phyloP scores from a whole-genome alignment of 2,329 filamentous ascomycete genomes.

The Stromatinia cepivora region DNA sequence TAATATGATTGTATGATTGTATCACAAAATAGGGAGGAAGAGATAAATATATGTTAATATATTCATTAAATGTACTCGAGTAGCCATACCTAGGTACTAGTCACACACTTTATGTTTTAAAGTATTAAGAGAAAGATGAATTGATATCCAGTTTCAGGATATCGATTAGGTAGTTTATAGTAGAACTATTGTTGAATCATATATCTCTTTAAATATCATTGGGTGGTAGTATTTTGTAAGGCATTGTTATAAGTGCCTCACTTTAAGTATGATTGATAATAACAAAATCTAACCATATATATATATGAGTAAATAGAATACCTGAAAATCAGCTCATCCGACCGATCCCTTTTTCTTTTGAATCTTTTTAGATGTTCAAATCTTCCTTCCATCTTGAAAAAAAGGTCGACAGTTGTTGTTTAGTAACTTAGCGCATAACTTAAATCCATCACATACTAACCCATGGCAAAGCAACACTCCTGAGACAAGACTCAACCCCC shows the following conservation, averaged over 20 bases:
- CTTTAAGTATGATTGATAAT: too few species aligned
- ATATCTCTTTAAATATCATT: too few species aligned
- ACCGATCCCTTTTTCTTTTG: background rate
- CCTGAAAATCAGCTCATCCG: background rate
- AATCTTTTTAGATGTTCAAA: background rate
- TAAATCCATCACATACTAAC: background rate
- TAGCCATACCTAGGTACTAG: too few species aligned
- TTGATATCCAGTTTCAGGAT: background rate
- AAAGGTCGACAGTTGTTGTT: background rate
- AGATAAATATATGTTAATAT: too few species aligned
- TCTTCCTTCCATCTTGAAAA: background rate
- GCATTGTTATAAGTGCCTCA: too few species aligned
- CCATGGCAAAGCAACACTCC: slow-evolving; percentile 9
- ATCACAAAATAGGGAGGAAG: too few species aligned
- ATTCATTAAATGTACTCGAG: too few species aligned
- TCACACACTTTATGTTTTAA: background rate
- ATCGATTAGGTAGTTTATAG: too few species aligned
- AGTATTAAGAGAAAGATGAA: background rate
- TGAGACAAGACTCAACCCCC: slow-evolving; percentile 20
- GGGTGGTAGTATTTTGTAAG: too few species aligned
- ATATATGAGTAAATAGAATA: too few species aligned
- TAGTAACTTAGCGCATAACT: slow-evolving; percentile 21
- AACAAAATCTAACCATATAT: too few species aligned
- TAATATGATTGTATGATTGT: background rate
- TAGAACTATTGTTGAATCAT: too few species aligned